Base-by-base conservation (phyloP, 352 stramenopile species). In the Pythium catenulatum region DNA sequence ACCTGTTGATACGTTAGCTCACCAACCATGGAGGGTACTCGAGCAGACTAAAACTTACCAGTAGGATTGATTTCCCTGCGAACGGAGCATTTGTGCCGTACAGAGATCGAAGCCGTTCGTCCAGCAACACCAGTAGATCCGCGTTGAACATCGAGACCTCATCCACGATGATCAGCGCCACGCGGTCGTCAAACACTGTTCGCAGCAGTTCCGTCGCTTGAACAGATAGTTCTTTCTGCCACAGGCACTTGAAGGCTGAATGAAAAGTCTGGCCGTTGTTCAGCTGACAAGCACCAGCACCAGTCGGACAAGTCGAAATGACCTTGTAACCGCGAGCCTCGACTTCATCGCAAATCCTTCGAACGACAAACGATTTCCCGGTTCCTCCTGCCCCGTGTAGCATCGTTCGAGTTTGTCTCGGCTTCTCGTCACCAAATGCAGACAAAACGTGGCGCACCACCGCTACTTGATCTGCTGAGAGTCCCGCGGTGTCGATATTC, bases 61-160 rank as follows among this genome's bases (percentile, higher is more conserved):
- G 17, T 8, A 82, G 27, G 9, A 82, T 63, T 11, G 74, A 82
- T 15, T 52, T 82, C 0, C 74, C 74, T 30, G 56, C 74, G 27
- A 82, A 82, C 7, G 39, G 21, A 8, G 48, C 39, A 9, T 1
- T 13, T 4, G 7, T 1, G 8, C 76, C 43, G 34, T 86, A 86
- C 1, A 86, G 13, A 25, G 15, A 6, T 39, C 45, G 39, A 9
- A 86, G 41, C 32, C 68, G 50, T 39, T 66, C 30, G 41, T 76
- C 52, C 30, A 86, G 36, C 1, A 81, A 30, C 17, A 48, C 19
- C 15, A 86, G 30, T 32, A 76, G 34, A 5, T 39, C 27, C 1
- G 36, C 27, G 21, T 25, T 59, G 0, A 86, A 30, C 68, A 86
- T 86, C 6, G 79, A 86, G 8, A 80, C 68, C 19, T 86, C 79